Evolutionary conservation across 345 rosid genomes (phyloP).

Genomic region (Crucihimalaya himalaica): DNA sequence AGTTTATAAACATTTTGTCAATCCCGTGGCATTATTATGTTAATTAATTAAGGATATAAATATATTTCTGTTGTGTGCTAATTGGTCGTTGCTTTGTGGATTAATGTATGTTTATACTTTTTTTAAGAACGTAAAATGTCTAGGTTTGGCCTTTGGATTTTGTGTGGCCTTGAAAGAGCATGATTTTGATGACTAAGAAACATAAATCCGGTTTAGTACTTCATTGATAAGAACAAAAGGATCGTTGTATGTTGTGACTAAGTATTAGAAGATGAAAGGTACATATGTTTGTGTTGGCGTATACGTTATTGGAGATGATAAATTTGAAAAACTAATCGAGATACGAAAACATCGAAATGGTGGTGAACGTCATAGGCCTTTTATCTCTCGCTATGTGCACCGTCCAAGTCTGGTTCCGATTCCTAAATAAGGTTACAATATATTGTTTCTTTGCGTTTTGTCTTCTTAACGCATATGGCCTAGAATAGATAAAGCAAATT

Average conservation of each 20-base stretch:
- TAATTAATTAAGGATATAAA: too few species aligned
- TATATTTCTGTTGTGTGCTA: too few species aligned
- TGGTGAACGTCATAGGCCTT: background rate
- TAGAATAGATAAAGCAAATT: background rate
- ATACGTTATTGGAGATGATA: background rate
- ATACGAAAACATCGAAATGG: background rate
- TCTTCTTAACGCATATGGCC: background rate
- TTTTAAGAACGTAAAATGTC: too few species aligned
- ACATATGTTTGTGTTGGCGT: background rate
- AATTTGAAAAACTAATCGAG: background rate
- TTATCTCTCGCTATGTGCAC: background rate
- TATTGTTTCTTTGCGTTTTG: background rate
- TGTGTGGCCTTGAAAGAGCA: too few species aligned
- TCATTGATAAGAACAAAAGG: background rate
- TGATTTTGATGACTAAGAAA: too few species aligned
- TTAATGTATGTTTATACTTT: too few species aligned
- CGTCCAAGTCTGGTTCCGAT: background rate
- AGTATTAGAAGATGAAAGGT: background rate
- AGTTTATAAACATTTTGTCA: too few species aligned
- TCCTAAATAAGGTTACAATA: background rate
- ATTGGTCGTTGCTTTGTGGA: too few species aligned
- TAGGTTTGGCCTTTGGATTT: too few species aligned
- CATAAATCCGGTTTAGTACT: background rate
- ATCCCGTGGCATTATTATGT: too few species aligned
- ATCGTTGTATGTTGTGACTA: background rate